A percentile compares a stretch with the other conserved stretches of the same genome.
Conservation (phyloP, 768 basidiomycete genomes). For the Clitopilus hobsonii region DNA sequence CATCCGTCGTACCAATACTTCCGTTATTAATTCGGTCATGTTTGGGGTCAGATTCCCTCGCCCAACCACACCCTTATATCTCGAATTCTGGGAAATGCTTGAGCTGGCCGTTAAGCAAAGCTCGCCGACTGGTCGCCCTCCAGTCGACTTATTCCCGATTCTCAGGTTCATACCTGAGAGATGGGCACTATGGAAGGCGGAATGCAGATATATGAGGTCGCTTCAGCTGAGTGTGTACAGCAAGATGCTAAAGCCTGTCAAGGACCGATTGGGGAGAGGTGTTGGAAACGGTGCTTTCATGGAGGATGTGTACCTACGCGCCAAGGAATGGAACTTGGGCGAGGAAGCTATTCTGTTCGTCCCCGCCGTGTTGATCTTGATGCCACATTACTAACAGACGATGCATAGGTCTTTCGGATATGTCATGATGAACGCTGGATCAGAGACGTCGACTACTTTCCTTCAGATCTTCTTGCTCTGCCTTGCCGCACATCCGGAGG, state of each 20-base stretch:
- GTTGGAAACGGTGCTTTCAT: constrained; percentile 17
- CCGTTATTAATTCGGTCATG: background rate
- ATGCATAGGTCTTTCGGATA: background rate
- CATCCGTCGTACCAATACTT: background rate
- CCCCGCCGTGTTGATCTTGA: background rate
- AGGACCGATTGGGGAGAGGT: constrained; percentile 11
- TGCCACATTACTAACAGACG: background rate
- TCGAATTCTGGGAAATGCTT: background rate
- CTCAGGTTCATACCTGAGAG: constrained; percentile 12
- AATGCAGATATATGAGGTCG: background rate
- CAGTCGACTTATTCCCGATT: constrained; percentile 1
- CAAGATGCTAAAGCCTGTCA: constrained; percentile 3
- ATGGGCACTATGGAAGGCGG: constrained; percentile 12
- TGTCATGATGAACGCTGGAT: constrained; percentile 14
- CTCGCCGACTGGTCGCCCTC: background rate
- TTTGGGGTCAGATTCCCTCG: background rate
- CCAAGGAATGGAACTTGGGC: constrained; percentile 6
- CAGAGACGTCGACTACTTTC: constrained; percentile 22
- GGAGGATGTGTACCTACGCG: constrained; percentile 13
- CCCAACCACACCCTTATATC: background rate
- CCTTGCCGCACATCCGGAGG: constrained; percentile 18
- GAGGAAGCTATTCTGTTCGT: background rate
- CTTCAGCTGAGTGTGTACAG: constrained; percentile 4
- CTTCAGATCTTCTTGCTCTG: constrained; percentile 20
- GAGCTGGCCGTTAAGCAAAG: background rate